Conservation (phyloP, 169 alveolate genomes). For the Ichthyophthirius multifiliis region DNA sequence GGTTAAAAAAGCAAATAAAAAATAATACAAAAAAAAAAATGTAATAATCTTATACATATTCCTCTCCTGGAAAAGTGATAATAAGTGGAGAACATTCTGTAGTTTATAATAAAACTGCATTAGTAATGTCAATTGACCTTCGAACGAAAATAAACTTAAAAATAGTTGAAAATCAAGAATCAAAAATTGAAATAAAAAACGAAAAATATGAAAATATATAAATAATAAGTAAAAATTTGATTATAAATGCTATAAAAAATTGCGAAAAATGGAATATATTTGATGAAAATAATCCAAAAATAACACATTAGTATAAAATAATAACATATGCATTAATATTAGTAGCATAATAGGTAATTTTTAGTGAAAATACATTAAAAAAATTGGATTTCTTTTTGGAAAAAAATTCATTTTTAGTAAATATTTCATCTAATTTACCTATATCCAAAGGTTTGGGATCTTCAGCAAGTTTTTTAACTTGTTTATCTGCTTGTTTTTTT, state of each 20-base stretch:
- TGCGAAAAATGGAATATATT: background rate
- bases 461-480: constrained; percentile 48
- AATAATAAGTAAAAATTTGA: too few relatives aligned
- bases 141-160: constrained; percentile 28
- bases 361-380: background rate
- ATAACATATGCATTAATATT: background rate
- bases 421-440: constrained; percentile 45
- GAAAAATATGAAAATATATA: too few relatives aligned
- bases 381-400: background rate
- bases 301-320: background rate
- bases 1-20: too few relatives aligned
- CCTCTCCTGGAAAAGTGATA: constrained; percentile 56
- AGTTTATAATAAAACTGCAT: constrained; percentile 57
- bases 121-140: constrained; percentile 51
- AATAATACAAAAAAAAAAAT: too few relatives aligned
- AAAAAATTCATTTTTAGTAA: background rate
- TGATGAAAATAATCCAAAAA: background rate
- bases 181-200: background rate
- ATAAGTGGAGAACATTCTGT: constrained; percentile 70
- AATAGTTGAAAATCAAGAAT: background rate
- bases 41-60: too few relatives aligned
- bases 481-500: constrained; percentile 32
- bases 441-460: constrained; percentile 69
- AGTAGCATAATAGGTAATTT: background rate
- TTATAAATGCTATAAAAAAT: background rate